phyloP scores from a whole-genome alignment of 805 yeast genomes.

The Metschnikowia continentalis region DNA sequence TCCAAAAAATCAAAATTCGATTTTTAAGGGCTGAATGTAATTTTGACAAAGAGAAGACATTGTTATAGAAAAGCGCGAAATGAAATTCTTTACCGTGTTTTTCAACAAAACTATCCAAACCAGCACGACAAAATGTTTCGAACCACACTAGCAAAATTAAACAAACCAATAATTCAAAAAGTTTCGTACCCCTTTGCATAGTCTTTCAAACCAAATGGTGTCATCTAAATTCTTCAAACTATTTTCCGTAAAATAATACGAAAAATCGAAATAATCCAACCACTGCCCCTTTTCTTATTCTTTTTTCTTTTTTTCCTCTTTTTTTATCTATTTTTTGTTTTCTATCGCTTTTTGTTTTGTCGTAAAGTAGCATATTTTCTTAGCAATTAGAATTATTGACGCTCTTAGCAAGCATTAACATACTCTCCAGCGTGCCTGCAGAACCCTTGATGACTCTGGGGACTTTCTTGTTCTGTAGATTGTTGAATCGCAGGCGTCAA shows the following conservation, averaged over 20 bases:
- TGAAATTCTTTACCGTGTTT: too few species aligned
- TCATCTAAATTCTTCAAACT: neutral
- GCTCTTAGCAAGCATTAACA: neutral
- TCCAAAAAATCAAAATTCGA: too few species aligned
- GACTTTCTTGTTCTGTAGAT: neutral
- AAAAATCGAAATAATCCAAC: neutral
- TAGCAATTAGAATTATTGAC: neutral
- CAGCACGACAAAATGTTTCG: too few species aligned
- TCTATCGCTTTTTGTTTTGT: neutral
- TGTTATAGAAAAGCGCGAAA: too few species aligned
- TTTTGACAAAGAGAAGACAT: too few species aligned
- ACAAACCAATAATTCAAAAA: too few species aligned
- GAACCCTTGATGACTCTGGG: neutral
- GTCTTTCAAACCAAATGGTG: neutral
- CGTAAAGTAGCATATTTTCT: neutral
- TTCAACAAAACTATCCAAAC: too few species aligned
- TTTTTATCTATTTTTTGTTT: neutral
- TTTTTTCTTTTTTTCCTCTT: neutral
- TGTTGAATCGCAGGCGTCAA: neutral
- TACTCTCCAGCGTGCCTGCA: neutral
- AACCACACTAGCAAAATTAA: too few species aligned
- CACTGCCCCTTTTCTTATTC: neutral
- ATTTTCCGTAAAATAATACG: neutral
- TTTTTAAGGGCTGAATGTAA: too few species aligned
- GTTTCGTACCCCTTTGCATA: neutral